Conservation (phyloP, 495 filamentous ascomycete species). For the Aspergillus indologenus region DNA sequence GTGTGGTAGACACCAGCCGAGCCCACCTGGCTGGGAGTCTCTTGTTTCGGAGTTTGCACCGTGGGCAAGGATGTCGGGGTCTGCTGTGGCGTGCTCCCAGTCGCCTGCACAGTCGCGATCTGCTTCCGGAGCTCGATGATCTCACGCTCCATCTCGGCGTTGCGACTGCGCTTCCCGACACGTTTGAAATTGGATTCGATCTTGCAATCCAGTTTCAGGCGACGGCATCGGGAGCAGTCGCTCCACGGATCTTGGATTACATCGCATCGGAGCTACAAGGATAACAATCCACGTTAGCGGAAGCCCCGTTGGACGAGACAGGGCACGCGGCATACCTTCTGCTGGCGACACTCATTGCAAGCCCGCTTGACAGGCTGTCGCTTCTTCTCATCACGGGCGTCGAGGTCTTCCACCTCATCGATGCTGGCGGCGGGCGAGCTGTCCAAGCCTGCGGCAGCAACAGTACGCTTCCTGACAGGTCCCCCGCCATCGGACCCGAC, state of each 20-base stretch:
- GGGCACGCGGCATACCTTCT: constrained; percentile 63
- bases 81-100: constrained; percentile 44
- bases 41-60: constrained; percentile 51
- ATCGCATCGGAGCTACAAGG: constrained; percentile 75
- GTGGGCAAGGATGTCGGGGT: constrained; percentile 46
- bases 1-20: constrained; percentile 43
- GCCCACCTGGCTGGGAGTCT: constrained; percentile 48
- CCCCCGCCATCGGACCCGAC: constrained; percentile 31
- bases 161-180: constrained; percentile 82
- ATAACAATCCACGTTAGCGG: not conserved
- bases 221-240: constrained; percentile 78
- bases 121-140: constrained; percentile 63
- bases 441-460: constrained; percentile 50
- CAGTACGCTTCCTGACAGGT: constrained; percentile 45
- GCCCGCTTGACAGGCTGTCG: constrained; percentile 79
- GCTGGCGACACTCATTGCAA: constrained; percentile 93
- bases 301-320: not conserved
- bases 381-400: constrained; percentile 58
- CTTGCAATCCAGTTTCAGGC: constrained; percentile 81
- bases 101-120: constrained; percentile 50
- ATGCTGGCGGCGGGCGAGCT: constrained; percentile 71
- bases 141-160: constrained; percentile 84
- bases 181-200: constrained; percentile 95
- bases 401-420: constrained; percentile 61
- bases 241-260: constrained; percentile 82